Percentiles rank a stretch among this genome's conserved stretches.
phyloP scores from a whole-genome alignment of 1,139 yeast species.

The Kodamaea sp. region DNA sequence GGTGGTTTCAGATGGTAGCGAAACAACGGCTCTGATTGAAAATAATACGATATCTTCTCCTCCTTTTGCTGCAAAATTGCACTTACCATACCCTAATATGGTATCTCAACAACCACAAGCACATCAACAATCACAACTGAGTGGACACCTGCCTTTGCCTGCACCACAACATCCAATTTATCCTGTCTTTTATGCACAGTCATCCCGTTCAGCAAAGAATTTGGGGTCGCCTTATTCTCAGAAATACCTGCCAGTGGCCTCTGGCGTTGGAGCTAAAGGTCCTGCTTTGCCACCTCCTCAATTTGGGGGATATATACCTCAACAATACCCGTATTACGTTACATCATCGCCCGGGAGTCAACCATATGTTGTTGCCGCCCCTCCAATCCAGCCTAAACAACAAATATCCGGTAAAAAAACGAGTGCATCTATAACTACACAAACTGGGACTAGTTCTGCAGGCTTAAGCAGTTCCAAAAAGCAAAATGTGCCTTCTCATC shows the following conservation, averaged over 20 bases:
- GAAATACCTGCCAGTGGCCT: conserved; percentile 24
- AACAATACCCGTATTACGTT: conserved; percentile 27
- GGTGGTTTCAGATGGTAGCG: conserved; percentile 28
- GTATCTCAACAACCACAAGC: conserved; percentile 13
- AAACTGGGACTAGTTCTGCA: not conserved
- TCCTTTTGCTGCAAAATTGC: conserved; percentile 14
- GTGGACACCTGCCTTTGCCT: conserved; percentile 13
- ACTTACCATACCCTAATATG: conserved; percentile 15
- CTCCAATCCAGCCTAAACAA: conserved; percentile 11
- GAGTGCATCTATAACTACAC: no score
- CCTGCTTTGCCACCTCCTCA: conserved; percentile 8
- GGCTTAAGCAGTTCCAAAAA: not conserved
- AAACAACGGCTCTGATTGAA: conserved; percentile 10
- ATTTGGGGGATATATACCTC: conserved; percentile 14
- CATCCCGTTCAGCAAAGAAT: conserved; percentile 9
- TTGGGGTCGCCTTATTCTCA: conserved; percentile 37
- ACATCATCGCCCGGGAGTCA: conserved; percentile 20
- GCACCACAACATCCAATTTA: conserved; percentile 21
- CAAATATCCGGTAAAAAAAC: not conserved
- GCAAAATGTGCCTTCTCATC: conserved; percentile 10
- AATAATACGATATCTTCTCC: conserved; percentile 11
- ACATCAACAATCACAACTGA: conserved; percentile 9
- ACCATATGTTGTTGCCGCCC: conserved; percentile 4
- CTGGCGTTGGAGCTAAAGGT: conserved; percentile 2
- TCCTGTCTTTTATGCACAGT: conserved; percentile 24